phyloP scores from a whole-genome alignment of 176 grass and related monocot species.

The Echinochloa phyllopogon region DNA sequence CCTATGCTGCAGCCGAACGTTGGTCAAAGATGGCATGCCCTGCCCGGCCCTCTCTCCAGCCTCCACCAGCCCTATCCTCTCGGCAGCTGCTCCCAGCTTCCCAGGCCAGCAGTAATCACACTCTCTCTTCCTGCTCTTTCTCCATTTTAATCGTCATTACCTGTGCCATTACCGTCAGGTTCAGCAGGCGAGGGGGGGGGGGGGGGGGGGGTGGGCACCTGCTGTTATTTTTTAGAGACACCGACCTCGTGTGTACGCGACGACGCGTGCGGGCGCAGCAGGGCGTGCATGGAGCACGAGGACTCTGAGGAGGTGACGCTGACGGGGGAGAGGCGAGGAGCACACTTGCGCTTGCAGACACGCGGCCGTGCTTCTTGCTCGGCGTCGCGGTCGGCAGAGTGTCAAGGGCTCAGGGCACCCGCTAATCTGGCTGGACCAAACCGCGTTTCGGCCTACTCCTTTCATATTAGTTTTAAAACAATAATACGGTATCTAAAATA shows the following conservation, averaged over 20 bases:
- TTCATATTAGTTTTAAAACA: no score
- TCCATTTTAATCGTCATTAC: background rate
- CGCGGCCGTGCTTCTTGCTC: background rate
- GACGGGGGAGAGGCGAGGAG: background rate
- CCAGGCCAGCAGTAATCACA: background rate
- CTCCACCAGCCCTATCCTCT: no score
- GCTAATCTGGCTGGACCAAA: background rate
- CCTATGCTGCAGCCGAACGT: no score
- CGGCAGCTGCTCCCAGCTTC: no score
- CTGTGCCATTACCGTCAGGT: background rate
- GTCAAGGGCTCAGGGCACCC: no score
- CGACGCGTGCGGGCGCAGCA: background rate
- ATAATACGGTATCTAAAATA: no score
- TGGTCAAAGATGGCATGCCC: no score
- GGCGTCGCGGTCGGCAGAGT: background rate
- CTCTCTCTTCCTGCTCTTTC: no score
- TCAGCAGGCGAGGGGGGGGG: no score
- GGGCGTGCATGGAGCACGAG: slow-evolving; percentile 19
- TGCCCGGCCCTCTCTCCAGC: no score
- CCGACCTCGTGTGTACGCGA: background rate
- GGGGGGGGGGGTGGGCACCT: no score
- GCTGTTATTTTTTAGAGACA: background rate
- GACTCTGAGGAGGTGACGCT: background rate
- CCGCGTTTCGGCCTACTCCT: background rate
- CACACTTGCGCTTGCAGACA: background rate